These are phyloP conservation scores for Yarrowia galli DNA, from an alignment of 1,139 yeast species.

Conservation along the genomic window DNA sequence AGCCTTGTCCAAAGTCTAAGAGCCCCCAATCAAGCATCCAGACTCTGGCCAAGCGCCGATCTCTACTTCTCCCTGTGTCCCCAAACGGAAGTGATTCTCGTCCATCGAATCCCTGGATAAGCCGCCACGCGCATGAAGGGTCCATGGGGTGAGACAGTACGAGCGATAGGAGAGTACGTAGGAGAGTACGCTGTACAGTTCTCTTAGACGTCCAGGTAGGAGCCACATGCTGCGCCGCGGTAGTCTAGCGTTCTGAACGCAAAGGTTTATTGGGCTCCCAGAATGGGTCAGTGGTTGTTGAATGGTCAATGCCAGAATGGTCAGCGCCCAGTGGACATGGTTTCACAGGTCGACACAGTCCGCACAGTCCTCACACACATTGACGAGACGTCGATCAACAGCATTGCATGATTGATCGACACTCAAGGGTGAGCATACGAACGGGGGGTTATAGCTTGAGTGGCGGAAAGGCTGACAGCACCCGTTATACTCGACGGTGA, in stretches of 20 bases:
- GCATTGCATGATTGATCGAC: slow-evolving; percentile 31
- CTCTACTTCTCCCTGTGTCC: slow-evolving; percentile 20
- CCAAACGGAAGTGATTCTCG: slow-evolving; percentile 4
- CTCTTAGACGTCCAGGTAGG: background rate
- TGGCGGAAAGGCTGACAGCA: background rate
- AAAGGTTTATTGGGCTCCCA: too few relatives aligned
- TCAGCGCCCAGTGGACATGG: background rate
- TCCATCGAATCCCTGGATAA: slow-evolving; percentile 31
- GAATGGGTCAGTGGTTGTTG: too few relatives aligned
- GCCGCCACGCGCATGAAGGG: slow-evolving; percentile 35
- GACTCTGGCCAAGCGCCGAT: slow-evolving; percentile 8
- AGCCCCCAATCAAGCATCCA: background rate
- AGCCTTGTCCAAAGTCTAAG: slow-evolving; percentile 10
- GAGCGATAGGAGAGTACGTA: too few relatives aligned
- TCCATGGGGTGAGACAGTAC: slow-evolving; percentile 8
- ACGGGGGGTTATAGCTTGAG: background rate
- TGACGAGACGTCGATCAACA: slow-evolving; percentile 31
- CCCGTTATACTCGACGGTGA: too few relatives aligned
- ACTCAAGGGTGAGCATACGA: slow-evolving; percentile 31
- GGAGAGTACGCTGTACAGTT: too few relatives aligned
- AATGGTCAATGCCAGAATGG: too few relatives aligned
- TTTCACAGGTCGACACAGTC: slow-evolving; percentile 18
- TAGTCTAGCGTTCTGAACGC: too few relatives aligned
- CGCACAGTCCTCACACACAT: slow-evolving; percentile 4
- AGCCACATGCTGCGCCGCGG: slow-evolving; percentile 8